A percentile compares a stretch with the other conserved stretches of the same genome.
phyloP scores from a whole-genome alignment of 352 stramenopile genomes.

The Pythium periplocum region DNA sequence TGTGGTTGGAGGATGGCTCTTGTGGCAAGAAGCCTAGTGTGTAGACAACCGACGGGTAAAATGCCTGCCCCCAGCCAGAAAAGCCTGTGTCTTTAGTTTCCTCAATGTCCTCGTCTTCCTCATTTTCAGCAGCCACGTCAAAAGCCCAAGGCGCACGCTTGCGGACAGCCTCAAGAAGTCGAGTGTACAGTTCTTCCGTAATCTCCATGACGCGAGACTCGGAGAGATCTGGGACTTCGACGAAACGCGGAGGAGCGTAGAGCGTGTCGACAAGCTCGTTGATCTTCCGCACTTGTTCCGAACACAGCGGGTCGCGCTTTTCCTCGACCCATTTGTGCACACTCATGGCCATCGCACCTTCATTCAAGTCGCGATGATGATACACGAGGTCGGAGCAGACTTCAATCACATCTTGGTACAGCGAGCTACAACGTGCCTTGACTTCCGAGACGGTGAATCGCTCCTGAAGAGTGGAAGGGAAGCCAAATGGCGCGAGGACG shows the following conservation, averaged over 20 bases:
- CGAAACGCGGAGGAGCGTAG: conserved; percentile 55
- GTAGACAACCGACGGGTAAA: conserved; percentile 74
- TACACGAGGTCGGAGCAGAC: conserved; percentile 86
- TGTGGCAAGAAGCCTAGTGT: conserved; percentile 57
- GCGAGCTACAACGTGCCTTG: conserved; percentile 61
- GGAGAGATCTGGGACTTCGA: conserved; percentile 58
- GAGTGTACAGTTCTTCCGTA: conserved; percentile 32
- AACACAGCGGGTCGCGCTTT: conserved; percentile 59
- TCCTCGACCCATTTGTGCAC: conserved; percentile 85
- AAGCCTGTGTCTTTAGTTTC: conserved; percentile 12
- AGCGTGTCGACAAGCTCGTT: conserved; percentile 68
- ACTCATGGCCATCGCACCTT: conserved; percentile 85
- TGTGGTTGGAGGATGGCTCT: conserved; percentile 29
- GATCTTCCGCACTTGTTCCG: conserved; percentile 61
- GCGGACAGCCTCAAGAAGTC: conserved; percentile 33
- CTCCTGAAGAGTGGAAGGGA: conserved; percentile 49
- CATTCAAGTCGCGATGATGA: conserved; percentile 52
- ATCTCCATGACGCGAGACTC: conserved; percentile 44
- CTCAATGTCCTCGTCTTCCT: conserved; percentile 7
- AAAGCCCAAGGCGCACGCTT: conserved; percentile 70
- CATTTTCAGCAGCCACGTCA: conserved; percentile 15
- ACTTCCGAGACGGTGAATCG: conserved; percentile 62
- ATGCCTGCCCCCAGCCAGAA: conserved; percentile 34
- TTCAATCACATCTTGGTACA: conserved; percentile 84
- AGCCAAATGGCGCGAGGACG: conserved; percentile 74